Conservation (phyloP, 768 basidiomycete genomes). For the Leccinum boreale region DNA sequence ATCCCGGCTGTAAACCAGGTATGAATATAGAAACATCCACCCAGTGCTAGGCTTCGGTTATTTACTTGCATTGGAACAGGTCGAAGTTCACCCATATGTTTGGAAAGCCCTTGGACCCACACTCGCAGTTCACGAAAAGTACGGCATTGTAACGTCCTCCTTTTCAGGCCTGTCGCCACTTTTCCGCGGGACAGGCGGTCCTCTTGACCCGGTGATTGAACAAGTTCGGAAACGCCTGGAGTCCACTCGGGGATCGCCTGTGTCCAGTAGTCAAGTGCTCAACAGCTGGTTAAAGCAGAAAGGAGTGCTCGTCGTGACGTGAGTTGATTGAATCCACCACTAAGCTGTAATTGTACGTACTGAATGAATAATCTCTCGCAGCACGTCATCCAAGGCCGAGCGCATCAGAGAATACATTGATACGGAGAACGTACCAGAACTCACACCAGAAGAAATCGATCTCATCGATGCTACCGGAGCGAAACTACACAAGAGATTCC, state of each 20-base stretch:
- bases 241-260: conserved; percentile 20
- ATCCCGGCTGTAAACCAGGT: conserved; percentile 56
- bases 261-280: conserved; percentile 30
- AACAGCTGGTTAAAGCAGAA: conserved; percentile 32
- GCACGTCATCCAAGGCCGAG: conserved; percentile 33
- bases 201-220: conserved; percentile 37
- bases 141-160: conserved; percentile 39
- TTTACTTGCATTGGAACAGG: conserved; percentile 23
- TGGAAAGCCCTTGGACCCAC: conserved; percentile 39
- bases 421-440: conserved; percentile 26
- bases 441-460: conserved; percentile 23
- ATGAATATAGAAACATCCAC: not conserved
- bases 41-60: not conserved
- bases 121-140: conserved; percentile 33
- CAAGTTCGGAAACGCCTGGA: conserved; percentile 31
- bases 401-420: conserved; percentile 34
- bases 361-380: conserved; percentile 10
- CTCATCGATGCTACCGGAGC: conserved; percentile 27
- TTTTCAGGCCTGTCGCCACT: conserved; percentile 42
- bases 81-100: conserved; percentile 55
- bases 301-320: conserved; percentile 32
- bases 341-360: not conserved
- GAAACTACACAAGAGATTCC: conserved; percentile 22
- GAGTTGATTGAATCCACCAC: conserved; percentile 1
- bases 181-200: conserved; percentile 34